These are phyloP conservation scores for Capronia coronata DNA, from an alignment of 2,329 filamentous ascomycete genomes.

Conservation along the genomic window DNA sequence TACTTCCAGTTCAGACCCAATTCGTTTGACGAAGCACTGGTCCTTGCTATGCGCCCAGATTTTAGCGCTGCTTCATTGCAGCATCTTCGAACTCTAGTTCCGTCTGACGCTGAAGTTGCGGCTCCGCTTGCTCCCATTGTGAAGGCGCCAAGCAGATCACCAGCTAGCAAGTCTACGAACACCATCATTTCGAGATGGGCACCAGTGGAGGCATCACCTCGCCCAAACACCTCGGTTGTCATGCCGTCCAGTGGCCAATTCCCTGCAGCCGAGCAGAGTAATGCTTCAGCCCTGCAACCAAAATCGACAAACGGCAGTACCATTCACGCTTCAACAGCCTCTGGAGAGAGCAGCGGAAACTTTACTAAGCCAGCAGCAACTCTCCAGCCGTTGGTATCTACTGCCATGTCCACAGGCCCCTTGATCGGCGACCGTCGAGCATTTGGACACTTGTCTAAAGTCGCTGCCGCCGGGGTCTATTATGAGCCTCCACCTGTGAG, in stretches of 20 bases:
- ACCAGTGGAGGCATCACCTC: not conserved
- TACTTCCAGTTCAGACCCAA: too few species aligned
- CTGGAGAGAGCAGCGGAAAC: not conserved
- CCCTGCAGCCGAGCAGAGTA: not conserved
- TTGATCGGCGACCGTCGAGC: constrained; percentile 10
- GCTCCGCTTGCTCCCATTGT: not conserved
- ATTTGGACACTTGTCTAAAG: not conserved
- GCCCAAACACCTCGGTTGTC: not conserved
- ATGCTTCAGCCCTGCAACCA: not conserved
- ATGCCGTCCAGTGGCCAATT: not conserved
- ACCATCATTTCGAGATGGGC: constrained; percentile 17
- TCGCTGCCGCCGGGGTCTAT: not conserved
- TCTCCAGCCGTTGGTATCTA: not conserved
- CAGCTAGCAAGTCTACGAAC: not conserved
- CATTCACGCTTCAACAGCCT: not conserved
- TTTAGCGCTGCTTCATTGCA: too few species aligned
- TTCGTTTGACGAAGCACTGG: constrained; percentile 4
- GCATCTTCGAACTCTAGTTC: not conserved
- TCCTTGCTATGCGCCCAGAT: not conserved
- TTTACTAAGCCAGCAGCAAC: not conserved
- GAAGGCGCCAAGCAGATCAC: not conserved
- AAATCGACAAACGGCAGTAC: constrained; percentile 2
- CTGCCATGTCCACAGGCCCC: not conserved
- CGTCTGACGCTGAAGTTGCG: not conserved
- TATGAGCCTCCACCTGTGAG: constrained; percentile 1